Base-by-base conservation (phyloP, 257 asterid genomes). In the Primulina tabacum region DNA sequence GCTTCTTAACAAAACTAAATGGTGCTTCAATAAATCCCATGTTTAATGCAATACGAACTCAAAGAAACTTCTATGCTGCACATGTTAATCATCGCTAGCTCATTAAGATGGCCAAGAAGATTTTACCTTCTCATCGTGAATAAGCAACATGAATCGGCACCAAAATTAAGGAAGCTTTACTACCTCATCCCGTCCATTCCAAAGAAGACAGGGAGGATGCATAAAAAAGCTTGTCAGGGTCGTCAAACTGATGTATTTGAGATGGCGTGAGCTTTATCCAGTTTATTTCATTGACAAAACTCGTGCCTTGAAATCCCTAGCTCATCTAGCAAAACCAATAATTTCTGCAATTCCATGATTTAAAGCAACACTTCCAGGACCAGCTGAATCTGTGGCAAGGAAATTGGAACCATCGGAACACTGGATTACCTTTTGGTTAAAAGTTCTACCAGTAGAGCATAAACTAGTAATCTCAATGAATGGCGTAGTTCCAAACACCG, bases 401-500 rank as follows among this genome's bases (percentile, higher is more conserved):
- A 43, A 43, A 4, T 12, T 12, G 53, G 6, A 43, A 52, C 11
- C 18, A 32, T 21, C 47, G n/a, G 33, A 16, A 33, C 67, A 62
- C 17, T 62, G 29, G 2, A 74, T 50, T 29, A 80, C 85, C 87
- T 76, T 80, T 70, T 62, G 78, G 32, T 56, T 67, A 65, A 53
- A 64, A 32, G 72, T 18, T 63, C 78, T 78, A 70, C 78, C 30
- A 28, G 30, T 28, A 2, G 30, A 28, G 30, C 69, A 55, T 60
- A 62, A 76, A 62, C 30, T 28, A 0, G 4, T 28, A 28, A 28
- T 85, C 89, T 55, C 79, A 82, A 74, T 85, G 87, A 57, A 57
- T 0, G 87, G 89, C 59, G 80, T 82, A 12, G 87, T 85, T 76
- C 80, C 87, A 18, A 81, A 80, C 72, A 79, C 82, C 83, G 80